These are phyloP conservation scores for Diplodia seriata DNA, from an alignment of 2,329 filamentous ascomycete species.

Conservation along the genomic window DNA sequence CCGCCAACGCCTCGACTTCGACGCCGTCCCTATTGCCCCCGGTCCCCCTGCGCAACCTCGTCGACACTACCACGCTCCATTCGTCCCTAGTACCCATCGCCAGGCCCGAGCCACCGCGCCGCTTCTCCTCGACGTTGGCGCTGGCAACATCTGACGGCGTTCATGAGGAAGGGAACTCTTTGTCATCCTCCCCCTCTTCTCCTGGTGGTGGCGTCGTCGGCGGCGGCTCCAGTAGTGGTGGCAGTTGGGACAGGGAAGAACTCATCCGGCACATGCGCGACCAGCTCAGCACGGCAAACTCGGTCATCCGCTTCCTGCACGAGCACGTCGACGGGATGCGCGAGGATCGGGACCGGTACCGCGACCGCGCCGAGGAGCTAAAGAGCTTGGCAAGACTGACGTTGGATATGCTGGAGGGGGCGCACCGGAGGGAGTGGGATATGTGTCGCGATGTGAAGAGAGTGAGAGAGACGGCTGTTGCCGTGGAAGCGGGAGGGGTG, in stretches of 20 bases:
- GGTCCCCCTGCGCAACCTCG: not conserved
- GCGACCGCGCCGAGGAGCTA: conserved; percentile 27
- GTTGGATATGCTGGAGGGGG: conserved; percentile 24
- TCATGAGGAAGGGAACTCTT: not conserved
- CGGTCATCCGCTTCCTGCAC: conserved; percentile 31
- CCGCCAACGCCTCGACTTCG: not conserved
- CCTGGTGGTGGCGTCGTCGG: not conserved
- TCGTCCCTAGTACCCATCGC: conserved; percentile 8
- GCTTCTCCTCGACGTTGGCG: not conserved
- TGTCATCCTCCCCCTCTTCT: not conserved
- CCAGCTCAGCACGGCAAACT: conserved; percentile 27
- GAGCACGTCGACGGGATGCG: conserved; percentile 31
- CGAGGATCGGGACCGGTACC: conserved; percentile 16
- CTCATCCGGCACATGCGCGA: conserved; percentile 22
- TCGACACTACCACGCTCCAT: conserved; percentile 11
- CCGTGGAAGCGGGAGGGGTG: not conserved
- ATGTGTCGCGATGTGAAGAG: conserved; percentile 20
- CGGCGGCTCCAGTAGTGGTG: not conserved
- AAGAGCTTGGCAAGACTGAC: conserved; percentile 24
- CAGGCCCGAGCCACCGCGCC: conserved; percentile 1
- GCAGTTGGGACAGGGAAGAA: not conserved
- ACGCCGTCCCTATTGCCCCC: not conserved
- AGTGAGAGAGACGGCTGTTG: not conserved
- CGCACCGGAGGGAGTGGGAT: conserved; percentile 30
- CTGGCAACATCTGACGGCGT: conserved; percentile 3